Conservation (phyloP, 306 rosid genomes). For the Acacia crassicarpa region DNA sequence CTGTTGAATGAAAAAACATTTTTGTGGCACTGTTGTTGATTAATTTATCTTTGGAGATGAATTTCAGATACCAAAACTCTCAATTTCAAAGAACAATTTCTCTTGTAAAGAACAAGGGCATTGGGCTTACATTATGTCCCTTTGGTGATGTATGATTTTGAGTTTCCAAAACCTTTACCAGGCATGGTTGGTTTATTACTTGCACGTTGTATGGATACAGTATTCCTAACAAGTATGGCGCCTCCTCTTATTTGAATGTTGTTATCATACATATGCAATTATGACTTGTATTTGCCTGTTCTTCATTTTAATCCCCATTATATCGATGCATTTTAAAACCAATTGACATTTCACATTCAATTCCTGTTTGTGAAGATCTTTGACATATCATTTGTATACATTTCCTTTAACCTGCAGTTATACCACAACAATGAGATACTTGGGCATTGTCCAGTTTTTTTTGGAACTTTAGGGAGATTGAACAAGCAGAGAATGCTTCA, state of each 20-base stretch:
- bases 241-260: slow-evolving; percentile 24
- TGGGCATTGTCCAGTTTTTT: slow-evolving; percentile 56
- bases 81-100: slow-evolving; percentile 20
- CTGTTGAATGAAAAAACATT: background rate
- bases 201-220: slow-evolving; percentile 56
- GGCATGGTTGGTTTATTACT: slow-evolving; percentile 85
- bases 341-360: background rate
- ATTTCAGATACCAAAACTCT: slow-evolving; percentile 5
- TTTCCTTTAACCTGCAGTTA: background rate
- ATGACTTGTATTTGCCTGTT: background rate
- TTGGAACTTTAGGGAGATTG: slow-evolving; percentile 67
- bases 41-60: slow-evolving; percentile 17
- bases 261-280: background rate
- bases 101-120: background rate
- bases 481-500: slow-evolving; percentile 72
- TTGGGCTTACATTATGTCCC: background rate
- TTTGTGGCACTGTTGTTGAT: background rate
- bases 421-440: slow-evolving; percentile 60
- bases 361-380: background rate
- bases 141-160: slow-evolving; percentile 29
- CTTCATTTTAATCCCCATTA: background rate
- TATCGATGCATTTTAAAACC: background rate
- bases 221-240: slow-evolving; percentile 74
- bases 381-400: background rate
- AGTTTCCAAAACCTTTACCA: slow-evolving; percentile 43